Conservation (phyloP, 805 yeast species). For the Metschnikowia peoriensis region DNA sequence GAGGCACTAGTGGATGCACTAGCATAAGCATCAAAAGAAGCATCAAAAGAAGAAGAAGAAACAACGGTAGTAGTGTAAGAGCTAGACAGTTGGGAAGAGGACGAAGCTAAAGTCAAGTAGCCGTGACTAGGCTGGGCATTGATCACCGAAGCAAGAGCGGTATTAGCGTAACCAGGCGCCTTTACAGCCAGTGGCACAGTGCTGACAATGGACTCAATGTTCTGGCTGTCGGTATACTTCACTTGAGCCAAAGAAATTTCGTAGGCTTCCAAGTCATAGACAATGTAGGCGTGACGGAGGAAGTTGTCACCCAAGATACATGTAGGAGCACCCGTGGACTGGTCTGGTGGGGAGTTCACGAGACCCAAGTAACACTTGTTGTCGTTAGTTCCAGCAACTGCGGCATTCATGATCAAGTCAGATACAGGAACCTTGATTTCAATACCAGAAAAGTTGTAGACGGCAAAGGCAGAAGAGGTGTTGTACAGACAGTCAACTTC, state of each 20-base stretch:
- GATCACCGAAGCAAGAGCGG: slow-evolving; percentile 19
- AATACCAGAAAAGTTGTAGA: slow-evolving; percentile 57
- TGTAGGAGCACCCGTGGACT: slow-evolving; percentile 18
- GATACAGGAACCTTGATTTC: slow-evolving; percentile 48
- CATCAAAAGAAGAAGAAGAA: not conserved
- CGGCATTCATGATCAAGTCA: slow-evolving; percentile 24
- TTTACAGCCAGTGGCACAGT: slow-evolving; percentile 50
- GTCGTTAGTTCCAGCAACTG: not conserved
- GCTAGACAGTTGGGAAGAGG: not conserved
- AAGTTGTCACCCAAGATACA: slow-evolving; percentile 53
- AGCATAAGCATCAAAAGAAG: not conserved
- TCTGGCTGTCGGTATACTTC: slow-evolving; percentile 34
- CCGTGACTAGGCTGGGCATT: not conserved
- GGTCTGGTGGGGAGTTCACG: slow-evolving; percentile 28
- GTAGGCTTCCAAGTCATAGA: slow-evolving; percentile 56
- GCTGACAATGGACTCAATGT: slow-evolving; percentile 46
- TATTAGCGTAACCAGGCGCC: slow-evolving; percentile 46
- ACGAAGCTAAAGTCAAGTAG: not conserved
- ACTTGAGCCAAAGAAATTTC: slow-evolving; percentile 54
- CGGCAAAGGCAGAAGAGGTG: slow-evolving; percentile 6
- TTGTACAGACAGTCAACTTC: slow-evolving; percentile 13
- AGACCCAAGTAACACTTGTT: slow-evolving; percentile 27
- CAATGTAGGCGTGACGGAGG: slow-evolving; percentile 60
- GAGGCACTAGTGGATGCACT: not conserved
- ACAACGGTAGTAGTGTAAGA: not conserved